Percentiles rank a stretch among this genome's conserved stretches.
These are phyloP conservation scores for Mallotus nudiflorus DNA, from an alignment of 345 rosid genomes.

Conservation along the genomic window DNA sequence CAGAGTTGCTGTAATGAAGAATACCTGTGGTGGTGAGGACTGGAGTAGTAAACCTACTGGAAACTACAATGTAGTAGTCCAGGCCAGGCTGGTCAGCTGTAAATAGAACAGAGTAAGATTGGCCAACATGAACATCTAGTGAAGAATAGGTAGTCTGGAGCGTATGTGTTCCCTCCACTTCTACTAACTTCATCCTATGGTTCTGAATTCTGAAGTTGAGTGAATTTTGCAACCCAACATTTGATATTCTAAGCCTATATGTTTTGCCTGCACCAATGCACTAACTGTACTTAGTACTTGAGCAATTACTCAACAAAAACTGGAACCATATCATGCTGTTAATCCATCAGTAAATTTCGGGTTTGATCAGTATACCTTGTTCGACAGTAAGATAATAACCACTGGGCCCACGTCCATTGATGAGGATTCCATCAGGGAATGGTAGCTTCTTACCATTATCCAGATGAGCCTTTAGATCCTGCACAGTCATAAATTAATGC, in stretches of 20 bases:
- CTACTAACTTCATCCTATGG: slow-evolving; percentile 77
- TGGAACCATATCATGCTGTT: too few relatives aligned
- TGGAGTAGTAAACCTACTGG: slow-evolving; percentile 65
- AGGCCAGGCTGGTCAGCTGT: slow-evolving; percentile 73
- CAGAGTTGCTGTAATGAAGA: slow-evolving; percentile 85
- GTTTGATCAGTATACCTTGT: slow-evolving; percentile 49
- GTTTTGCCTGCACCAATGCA: slow-evolving; percentile 58
- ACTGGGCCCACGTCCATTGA: slow-evolving; percentile 75
- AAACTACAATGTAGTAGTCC: slow-evolving; percentile 78
- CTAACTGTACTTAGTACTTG: not conserved
- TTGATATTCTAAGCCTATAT: slow-evolving; percentile 83
- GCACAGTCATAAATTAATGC: not conserved
- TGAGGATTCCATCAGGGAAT: slow-evolving; percentile 77
- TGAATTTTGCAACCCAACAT: slow-evolving; percentile 69
- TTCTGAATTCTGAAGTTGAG: slow-evolving; percentile 88
- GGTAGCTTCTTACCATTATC: slow-evolving; percentile 72
- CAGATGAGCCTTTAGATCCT: slow-evolving; percentile 59
- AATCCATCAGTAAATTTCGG: not conserved
- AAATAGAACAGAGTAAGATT: slow-evolving; percentile 82
- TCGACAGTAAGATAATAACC: slow-evolving; percentile 71
- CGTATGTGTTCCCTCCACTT: slow-evolving; percentile 94
- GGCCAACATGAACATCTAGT: slow-evolving; percentile 88
- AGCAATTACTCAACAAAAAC: too few relatives aligned
- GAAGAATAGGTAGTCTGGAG: slow-evolving; percentile 62
- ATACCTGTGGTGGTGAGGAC: slow-evolving; percentile 75